Evolutionary conservation across 1,139 yeast genomes (phyloP).

Genomic region (Pichia sorboxylosa): DNA sequence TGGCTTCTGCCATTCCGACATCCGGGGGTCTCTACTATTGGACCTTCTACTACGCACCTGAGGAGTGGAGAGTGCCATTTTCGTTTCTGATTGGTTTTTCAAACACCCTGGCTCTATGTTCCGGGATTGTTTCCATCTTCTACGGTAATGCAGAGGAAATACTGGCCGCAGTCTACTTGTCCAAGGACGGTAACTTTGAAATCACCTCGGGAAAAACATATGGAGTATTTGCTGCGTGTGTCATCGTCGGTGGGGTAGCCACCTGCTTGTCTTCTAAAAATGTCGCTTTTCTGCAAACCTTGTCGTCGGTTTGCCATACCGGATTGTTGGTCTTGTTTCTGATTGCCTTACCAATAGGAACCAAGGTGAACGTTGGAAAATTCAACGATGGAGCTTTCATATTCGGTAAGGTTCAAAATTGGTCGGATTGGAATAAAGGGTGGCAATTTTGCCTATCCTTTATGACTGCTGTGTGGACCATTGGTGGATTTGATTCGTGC

Average conservation of each 20-base stretch:
- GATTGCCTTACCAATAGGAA: conserved; percentile 60
- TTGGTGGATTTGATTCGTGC: conserved; percentile 59
- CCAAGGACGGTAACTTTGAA: conserved; percentile 34
- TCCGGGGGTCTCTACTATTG: conserved; percentile 56
- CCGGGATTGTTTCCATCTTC: conserved; percentile 46
- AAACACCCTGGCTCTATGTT: conserved; percentile 44
- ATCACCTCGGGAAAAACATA: conserved; percentile 37
- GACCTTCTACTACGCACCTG: conserved; percentile 46
- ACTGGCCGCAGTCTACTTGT: conserved; percentile 37
- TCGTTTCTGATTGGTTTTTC: conserved; percentile 49
- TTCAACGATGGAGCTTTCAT: conserved; percentile 36
- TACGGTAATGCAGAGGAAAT: conserved; percentile 48
- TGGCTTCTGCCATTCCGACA: conserved; percentile 58
- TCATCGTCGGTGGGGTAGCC: conserved; percentile 31
- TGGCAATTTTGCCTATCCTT: conserved; percentile 50
- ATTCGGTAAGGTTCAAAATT: conserved; percentile 45
- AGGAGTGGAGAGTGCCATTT: conserved; percentile 28
- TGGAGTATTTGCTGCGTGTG: conserved; percentile 44
- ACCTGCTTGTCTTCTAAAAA: conserved; percentile 40
- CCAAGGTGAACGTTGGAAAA: conserved; percentile 15
- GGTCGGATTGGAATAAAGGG: conserved; percentile 47
- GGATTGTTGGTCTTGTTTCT: conserved; percentile 43
- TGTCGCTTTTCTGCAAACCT: conserved; percentile 47
- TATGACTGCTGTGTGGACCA: conserved; percentile 53
- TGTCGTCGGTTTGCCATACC: conserved; percentile 45